These are phyloP conservation scores for Pochonia chlamydosporia DNA, from an alignment of 2,329 filamentous ascomycete genomes.

Conservation along the genomic window DNA sequence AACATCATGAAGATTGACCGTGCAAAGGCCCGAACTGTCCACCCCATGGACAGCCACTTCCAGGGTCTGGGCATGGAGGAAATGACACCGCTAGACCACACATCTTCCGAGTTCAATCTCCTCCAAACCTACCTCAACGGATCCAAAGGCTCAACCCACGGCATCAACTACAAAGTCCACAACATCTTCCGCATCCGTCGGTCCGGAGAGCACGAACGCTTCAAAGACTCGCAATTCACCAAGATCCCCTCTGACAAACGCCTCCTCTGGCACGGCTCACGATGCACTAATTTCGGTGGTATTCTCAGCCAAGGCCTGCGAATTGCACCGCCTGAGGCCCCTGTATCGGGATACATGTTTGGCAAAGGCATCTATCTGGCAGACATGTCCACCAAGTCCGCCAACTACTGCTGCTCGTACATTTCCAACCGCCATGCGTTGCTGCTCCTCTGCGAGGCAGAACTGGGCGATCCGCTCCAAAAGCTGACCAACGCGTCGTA, in stretches of 20 bases:
- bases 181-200: slow-evolving; percentile 82
- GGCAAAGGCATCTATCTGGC: slow-evolving; percentile 86
- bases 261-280: slow-evolving; percentile 83
- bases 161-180: slow-evolving; percentile 52
- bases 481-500: slow-evolving; percentile 54
- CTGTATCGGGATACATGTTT: slow-evolving; percentile 79
- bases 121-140: slow-evolving; percentile 62
- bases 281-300: slow-evolving; percentile 77
- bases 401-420: slow-evolving; percentile 63
- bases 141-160: slow-evolving; percentile 63
- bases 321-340: slow-evolving; percentile 83
- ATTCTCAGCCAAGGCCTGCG: slow-evolving; percentile 83
- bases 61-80: slow-evolving; percentile 65
- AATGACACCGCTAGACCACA: slow-evolving; percentile 61
- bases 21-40: slow-evolving; percentile 44
- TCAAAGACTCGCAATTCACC: slow-evolving; percentile 50
- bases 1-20: slow-evolving; percentile 66
- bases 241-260: slow-evolving; percentile 59
- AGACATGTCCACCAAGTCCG: slow-evolving; percentile 78
- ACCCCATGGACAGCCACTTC: slow-evolving; percentile 69
- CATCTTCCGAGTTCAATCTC: slow-evolving; percentile 56
- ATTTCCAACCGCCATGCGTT: slow-evolving; percentile 65
- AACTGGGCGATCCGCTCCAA: slow-evolving; percentile 68
- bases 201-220: slow-evolving; percentile 63
- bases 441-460: slow-evolving; percentile 75